phyloP scores from a whole-genome alignment of 1,284 basidiomycete species.

The Fomitopsis pinicola region DNA sequence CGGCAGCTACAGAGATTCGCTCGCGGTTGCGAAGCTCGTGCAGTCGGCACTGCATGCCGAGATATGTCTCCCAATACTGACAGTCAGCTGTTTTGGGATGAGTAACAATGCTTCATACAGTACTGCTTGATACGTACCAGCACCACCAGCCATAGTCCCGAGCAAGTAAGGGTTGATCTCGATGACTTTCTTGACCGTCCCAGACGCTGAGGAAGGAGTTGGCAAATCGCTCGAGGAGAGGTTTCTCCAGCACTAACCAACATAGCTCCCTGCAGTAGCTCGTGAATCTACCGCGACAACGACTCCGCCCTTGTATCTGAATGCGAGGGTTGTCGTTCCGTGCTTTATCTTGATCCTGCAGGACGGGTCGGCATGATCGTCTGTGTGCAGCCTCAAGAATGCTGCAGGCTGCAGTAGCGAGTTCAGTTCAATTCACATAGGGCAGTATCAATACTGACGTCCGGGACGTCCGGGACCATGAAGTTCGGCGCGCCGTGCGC shows the following conservation, averaged over 20 bases:
- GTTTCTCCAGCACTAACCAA: constrained; percentile 57
- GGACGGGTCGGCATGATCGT: constrained; percentile 88
- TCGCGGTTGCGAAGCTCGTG: constrained; percentile 98
- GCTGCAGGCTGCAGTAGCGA: constrained; percentile 64
- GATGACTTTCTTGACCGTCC: constrained; percentile 98
- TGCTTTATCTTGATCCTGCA: constrained; percentile 99
- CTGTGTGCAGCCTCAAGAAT: constrained; percentile 88
- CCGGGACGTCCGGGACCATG: constrained; percentile 63
- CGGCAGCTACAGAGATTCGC: constrained; percentile 97
- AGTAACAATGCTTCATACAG: background rate
- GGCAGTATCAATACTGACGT: constrained; percentile 46
- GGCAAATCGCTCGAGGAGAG: background rate
- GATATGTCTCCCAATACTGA: constrained; percentile 98
- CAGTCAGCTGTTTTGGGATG: constrained; percentile 65
- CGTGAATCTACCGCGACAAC: constrained; percentile 98
- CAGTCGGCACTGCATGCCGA: constrained; percentile 95
- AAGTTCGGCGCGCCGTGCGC: constrained; percentile 68
- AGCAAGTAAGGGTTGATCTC: constrained; percentile 99
- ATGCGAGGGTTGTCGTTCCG: constrained; percentile 97
- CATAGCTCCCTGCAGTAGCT: constrained; percentile 95
- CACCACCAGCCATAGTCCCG: constrained; percentile 99
- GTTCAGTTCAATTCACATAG: constrained; percentile 3
- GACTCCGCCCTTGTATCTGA: constrained; percentile 95
- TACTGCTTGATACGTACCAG: constrained; percentile 51
- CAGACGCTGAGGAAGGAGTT: constrained; percentile 58